A percentile compares a stretch with the other conserved stretches of the same genome.
phyloP scores from a whole-genome alignment of 2,329 filamentous ascomycete species.

The Colletotrichum coccodes region DNA sequence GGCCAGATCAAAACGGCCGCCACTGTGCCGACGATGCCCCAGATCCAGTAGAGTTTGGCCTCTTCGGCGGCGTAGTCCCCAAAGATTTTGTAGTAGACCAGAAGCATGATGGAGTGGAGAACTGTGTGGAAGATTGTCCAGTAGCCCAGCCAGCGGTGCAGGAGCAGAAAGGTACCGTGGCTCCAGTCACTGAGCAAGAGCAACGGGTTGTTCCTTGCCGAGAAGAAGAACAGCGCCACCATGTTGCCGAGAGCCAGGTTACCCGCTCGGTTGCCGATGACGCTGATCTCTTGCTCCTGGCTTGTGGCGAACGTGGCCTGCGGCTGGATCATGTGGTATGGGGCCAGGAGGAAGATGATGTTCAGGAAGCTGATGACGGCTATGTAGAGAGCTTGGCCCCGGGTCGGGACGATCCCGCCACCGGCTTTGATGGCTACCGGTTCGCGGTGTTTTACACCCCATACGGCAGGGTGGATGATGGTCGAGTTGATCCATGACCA shows the following conservation, averaged over 20 bases:
- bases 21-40: constrained; percentile 33
- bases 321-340: constrained; percentile 36
- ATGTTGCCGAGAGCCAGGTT: constrained; percentile 26
- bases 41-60: constrained; percentile 35
- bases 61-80: constrained; percentile 23
- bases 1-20: constrained; percentile 29
- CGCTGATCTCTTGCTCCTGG: constrained; percentile 41
- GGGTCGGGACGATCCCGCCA: constrained; percentile 48
- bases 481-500: not conserved
- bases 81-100: constrained; percentile 8
- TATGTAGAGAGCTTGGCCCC: constrained; percentile 49
- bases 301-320: constrained; percentile 40
- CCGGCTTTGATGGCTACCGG: constrained; percentile 42
- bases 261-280: constrained; percentile 36
- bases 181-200: constrained; percentile 24
- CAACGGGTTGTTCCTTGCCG: constrained; percentile 13
- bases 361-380: constrained; percentile 42
- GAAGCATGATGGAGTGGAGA: constrained; percentile 16
- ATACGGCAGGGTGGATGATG: not conserved
- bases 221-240: constrained; percentile 16
- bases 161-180: constrained; percentile 17
- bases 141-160: constrained; percentile 29
- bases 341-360: constrained; percentile 38
- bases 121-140: constrained; percentile 19
- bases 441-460: not conserved